phyloP scores from a whole-genome alignment of 1,284 basidiomycete species.

The Anthracocystis panici-leucophaei region DNA sequence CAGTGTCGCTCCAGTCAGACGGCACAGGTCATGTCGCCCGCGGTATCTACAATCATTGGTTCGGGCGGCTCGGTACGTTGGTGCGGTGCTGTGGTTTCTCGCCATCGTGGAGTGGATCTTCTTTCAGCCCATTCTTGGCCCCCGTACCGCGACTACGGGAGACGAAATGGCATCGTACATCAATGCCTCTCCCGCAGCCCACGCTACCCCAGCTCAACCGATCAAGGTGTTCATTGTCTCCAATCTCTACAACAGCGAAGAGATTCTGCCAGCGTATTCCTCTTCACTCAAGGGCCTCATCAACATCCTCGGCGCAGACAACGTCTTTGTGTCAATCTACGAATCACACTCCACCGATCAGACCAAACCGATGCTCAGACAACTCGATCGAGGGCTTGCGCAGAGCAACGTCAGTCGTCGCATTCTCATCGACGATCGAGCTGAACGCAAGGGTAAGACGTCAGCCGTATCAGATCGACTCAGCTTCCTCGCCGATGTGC shows the following conservation, averaged over 20 bases:
- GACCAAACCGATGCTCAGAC: conserved; percentile 71
- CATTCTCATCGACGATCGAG: conserved; percentile 47
- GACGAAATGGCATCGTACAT: conserved; percentile 14
- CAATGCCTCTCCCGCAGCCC: conserved; percentile 3
- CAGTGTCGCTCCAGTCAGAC: not conserved
- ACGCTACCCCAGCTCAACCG: not conserved
- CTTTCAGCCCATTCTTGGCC: conserved; percentile 16
- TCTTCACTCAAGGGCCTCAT: conserved; percentile 43
- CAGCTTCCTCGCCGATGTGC: conserved; percentile 48
- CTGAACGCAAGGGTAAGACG: conserved; percentile 36
- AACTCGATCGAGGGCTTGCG: conserved; percentile 69
- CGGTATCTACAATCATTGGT: conserved; percentile 7
- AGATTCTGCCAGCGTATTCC: conserved; percentile 52
- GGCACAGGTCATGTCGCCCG: conserved; percentile 12
- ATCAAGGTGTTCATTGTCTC: conserved; percentile 55
- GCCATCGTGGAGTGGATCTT: conserved; percentile 34
- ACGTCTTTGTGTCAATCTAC: conserved; percentile 75
- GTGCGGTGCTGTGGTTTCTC: conserved; percentile 30
- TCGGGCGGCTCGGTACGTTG: conserved; percentile 23
- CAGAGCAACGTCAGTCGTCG: conserved; percentile 46
- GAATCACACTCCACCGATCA: conserved; percentile 74
- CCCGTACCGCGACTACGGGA: not conserved
- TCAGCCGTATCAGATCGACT: conserved; percentile 42
- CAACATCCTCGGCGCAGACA: conserved; percentile 71
- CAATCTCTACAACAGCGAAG: conserved; percentile 60